Percentiles rank a stretch among this genome's conserved stretches.
These are phyloP conservation scores for Fusarium sacchari DNA, from an alignment of 2,329 filamentous ascomycete genomes.

Conservation along the genomic window DNA sequence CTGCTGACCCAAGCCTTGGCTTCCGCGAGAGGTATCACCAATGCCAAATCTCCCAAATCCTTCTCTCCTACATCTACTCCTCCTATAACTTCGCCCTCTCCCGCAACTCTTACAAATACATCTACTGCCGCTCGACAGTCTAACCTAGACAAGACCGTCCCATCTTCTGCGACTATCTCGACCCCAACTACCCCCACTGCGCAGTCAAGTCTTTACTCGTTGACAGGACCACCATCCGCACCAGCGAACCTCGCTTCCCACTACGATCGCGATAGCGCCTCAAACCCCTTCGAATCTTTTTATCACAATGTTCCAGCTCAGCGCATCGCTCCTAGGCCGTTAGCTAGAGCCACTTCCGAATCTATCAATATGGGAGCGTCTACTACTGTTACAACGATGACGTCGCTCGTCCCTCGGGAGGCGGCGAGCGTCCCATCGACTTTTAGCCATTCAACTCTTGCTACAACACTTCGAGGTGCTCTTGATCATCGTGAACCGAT, in stretches of 20 bases:
- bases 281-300: conserved; percentile 14
- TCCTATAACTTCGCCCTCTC: conserved; percentile 24
- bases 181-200: conserved; percentile 12
- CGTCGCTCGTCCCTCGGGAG: conserved; percentile 44
- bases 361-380: conserved; percentile 48
- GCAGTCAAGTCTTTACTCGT: conserved; percentile 6
- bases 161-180: conserved; percentile 19
- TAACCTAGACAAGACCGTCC: conserved; percentile 24
- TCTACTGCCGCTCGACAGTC: conserved; percentile 16
- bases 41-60: conserved; percentile 23
- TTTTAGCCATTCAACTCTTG: conserved; percentile 46
- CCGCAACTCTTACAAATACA: conserved; percentile 5
- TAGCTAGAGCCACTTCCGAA: conserved; percentile 51
- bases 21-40: conserved; percentile 64
- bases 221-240: conserved; percentile 19
- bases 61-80: conserved; percentile 21
- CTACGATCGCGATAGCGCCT: conserved; percentile 35
- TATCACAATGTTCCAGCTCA: conserved; percentile 50
- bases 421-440: conserved; percentile 47
- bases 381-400: conserved; percentile 46
- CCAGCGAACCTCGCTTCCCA: conserved; percentile 19
- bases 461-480: conserved; percentile 50
- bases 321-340: conserved; percentile 49
- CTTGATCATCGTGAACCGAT: conserved; percentile 49
- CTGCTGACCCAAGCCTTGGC: conserved; percentile 67